Conservation (phyloP, 2,329 filamentous ascomycete species). For the Chalaropsis ovoidea region DNA sequence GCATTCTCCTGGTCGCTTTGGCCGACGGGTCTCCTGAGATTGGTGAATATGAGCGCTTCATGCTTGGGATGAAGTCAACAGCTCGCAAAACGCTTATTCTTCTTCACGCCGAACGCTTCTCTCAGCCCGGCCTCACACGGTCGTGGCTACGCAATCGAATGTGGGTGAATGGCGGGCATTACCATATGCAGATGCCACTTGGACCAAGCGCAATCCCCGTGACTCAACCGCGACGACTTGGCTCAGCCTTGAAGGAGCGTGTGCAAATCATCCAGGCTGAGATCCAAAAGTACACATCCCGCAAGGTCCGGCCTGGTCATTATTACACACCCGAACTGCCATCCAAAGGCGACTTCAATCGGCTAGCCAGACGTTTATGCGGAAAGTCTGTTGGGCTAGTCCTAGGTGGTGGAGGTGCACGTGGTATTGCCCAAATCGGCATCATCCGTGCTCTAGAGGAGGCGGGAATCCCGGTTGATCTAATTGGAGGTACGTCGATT, state of each 20-base stretch:
- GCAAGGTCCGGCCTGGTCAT: constrained; percentile 77
- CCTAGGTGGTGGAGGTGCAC: constrained; percentile 82
- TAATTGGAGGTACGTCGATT: constrained; percentile 92
- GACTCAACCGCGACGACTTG: constrained; percentile 56
- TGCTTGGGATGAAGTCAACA: constrained; percentile 94
- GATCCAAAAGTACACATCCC: constrained; percentile 94
- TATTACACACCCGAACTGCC: constrained; percentile 86
- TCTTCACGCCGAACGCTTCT: constrained; percentile 81
- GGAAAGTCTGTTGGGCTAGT: constrained; percentile 93
- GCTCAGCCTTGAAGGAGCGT: constrained; percentile 76
- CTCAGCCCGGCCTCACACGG: constrained; percentile 69
- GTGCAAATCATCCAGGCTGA: constrained; percentile 93
- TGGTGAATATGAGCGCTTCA: constrained; percentile 91
- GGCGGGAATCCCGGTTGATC: constrained; percentile 88
- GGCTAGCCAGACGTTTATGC: constrained; percentile 77
- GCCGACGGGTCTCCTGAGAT: constrained; percentile 84
- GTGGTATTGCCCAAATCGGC: constrained; percentile 85
- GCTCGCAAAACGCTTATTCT: constrained; percentile 87
- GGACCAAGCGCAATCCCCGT: constrained; percentile 19
- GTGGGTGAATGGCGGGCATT: constrained; percentile 97
- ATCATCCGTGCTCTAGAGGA: constrained; percentile 94
- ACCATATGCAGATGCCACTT: constrained; percentile 78
- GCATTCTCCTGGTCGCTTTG: constrained; percentile 82
- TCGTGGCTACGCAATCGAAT: constrained; percentile 85
- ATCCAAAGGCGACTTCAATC: constrained; percentile 94